Percentiles rank a stretch among this genome's conserved stretches.
These are phyloP conservation scores for Sphaerulina vaccinii DNA, from an alignment of 2,329 filamentous ascomycete genomes.

Conservation along the genomic window DNA sequence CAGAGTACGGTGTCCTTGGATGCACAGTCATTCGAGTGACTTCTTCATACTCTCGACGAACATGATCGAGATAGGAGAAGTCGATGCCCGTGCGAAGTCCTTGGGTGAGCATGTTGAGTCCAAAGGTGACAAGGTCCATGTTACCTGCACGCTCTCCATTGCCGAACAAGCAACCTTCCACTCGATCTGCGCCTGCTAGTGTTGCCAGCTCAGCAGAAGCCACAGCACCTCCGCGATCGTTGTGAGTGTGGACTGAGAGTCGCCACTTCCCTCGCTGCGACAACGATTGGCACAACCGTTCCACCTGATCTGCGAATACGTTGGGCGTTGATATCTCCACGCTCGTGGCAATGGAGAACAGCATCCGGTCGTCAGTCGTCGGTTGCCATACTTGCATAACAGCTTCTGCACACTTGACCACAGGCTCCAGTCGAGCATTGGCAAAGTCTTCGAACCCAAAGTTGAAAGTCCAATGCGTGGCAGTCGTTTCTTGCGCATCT, in stretches of 20 bases:
- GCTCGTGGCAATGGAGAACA: slow-evolving; percentile 94
- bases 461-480: slow-evolving; percentile 72
- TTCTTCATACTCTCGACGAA: slow-evolving; percentile 85
- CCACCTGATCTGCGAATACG: slow-evolving; percentile 91
- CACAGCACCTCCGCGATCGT: slow-evolving; percentile 85
- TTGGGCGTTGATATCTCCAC: slow-evolving; percentile 94
- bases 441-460: slow-evolving; percentile 89
- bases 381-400: slow-evolving; percentile 94
- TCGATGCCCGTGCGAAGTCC: slow-evolving; percentile 81
- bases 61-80: slow-evolving; percentile 80
- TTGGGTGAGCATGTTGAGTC: slow-evolving; percentile 91
- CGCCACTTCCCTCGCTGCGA: slow-evolving; percentile 80
- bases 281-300: slow-evolving; percentile 88
- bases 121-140: slow-evolving; percentile 89
- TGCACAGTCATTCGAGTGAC: slow-evolving; percentile 95
- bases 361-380: slow-evolving; percentile 73
- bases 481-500: slow-evolving; percentile 56
- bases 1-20: slow-evolving; percentile 84
- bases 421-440: slow-evolving; percentile 81
- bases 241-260: slow-evolving; percentile 89
- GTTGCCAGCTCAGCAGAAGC: slow-evolving; percentile 89
- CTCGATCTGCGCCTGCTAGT: slow-evolving; percentile 94
- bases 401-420: slow-evolving; percentile 79
- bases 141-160: slow-evolving; percentile 96
- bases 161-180: slow-evolving; percentile 90